Evolutionary conservation across 345 rosid genomes (phyloP), one percentile per base, ranked within the genome.

Genomic region (Salix koriyanagi): DNA sequence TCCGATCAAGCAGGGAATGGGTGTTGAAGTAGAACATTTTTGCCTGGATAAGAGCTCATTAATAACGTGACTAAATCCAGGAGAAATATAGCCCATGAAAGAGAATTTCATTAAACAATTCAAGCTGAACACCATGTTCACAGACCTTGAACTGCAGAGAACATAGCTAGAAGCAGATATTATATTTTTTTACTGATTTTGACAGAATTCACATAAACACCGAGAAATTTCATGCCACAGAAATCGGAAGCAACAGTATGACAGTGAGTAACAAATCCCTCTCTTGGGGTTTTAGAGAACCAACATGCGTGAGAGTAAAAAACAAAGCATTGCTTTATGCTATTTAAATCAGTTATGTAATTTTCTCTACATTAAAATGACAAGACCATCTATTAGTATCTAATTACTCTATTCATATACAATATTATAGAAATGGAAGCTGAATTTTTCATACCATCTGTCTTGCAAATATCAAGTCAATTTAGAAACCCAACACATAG

Each of bases 1-100:
- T 90, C 67, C 71, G 87, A 50, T 91, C 99, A 34, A 91, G 94
- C 18, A 95, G 83, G 18, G 99, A 88, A 77, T 91, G 96, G 4
- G 97, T 88, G 83, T 82, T 90, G 84, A 95, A 88, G 84, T 92
- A 95, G 83, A 92, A 88, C 92, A 92, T 87, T 76, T 91, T 95
- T 11, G 99, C 92, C 98, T 92, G 87, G 79, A 75, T 68, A 68
- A 73, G 60, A 81, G 52, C 73, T 75, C 62, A 69, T 68, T 44
- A 36, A 79, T 46, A 78, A 81, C 79, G 72, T 76, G 28, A 60
- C 28, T 60, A 46, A 46, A 46, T 15, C 65, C 21, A 23, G 30
- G 65, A 28, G 9, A 41, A 39, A 61, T 25, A 61, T 41, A 25
- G 66, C 73, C 34, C 21, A 30, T 28, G 52, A 71, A 65, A 46